Evolutionary conservation across 306 rosid species (phyloP), one percentile per base, ranked within the genome.

Genomic region (Ochetophila trinervis): DNA sequence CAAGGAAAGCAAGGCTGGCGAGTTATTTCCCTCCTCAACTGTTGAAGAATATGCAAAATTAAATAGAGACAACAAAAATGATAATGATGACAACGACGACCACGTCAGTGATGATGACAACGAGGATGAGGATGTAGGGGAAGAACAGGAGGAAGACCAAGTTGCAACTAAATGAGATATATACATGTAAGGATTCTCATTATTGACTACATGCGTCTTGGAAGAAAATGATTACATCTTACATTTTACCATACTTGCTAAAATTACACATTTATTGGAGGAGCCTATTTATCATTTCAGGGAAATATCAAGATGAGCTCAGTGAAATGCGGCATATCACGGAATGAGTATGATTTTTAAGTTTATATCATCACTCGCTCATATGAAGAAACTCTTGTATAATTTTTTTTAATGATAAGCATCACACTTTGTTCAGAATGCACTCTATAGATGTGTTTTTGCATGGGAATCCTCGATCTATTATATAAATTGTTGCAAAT

Each of bases 11-110:
- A 75, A 83, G 83, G 95, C 64, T 62, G 85, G 88, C 15, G 76
- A 85, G 45, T 62, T 81, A 68, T 85, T 80, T 55, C 95, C 89
- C 16, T 73, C 84, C 58, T 69, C 95, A 35, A 75, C 91, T 24
- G 73, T 85, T 17, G 87, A 87, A 71, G 98, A 78, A 45, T 73
- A 83, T 66, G 92, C 90, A 47, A 81, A 57, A 53, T 40, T 47
- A 70, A 80, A 72, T 24, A 58, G 73, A 67, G 78, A 55, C 1
- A 54, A 67, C 19, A 65, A 21, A 14, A 73, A 55, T 1, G 35
- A 55, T n/a, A n/a, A n/a, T 27, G 73, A 68, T n/a, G 60, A 14
- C 3, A 23, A 36, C 6, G 77, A 60, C 9, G 36, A 53, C 17
- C n/a, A n/a, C n/a, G n/a, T n/a, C n/a, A n/a, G n/a, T 2, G 34